phyloP scores from a whole-genome alignment of 805 yeast genomes.

The Candida hungchunana region DNA sequence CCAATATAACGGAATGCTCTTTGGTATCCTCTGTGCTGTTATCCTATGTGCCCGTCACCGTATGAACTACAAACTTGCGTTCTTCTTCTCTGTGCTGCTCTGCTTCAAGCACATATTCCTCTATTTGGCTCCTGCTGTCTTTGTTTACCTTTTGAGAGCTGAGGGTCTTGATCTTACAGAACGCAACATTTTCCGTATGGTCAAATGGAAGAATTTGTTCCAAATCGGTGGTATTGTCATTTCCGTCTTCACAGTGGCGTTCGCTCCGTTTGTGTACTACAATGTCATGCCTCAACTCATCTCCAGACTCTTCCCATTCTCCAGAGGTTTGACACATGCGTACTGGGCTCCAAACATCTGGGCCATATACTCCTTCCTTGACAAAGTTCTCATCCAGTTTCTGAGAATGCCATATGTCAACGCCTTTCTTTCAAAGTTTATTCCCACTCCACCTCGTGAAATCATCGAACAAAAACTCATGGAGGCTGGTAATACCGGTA shows the following conservation, averaged over 20 bases:
- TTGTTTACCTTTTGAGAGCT: constrained; percentile 67
- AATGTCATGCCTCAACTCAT: constrained; percentile 61
- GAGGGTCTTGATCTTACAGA: constrained; percentile 51
- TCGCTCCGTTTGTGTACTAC: constrained; percentile 66
- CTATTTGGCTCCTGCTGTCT: constrained; percentile 92
- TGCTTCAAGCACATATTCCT: constrained; percentile 94
- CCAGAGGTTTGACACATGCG: constrained; percentile 94
- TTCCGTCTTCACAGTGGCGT: constrained; percentile 59
- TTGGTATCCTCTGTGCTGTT: constrained; percentile 74
- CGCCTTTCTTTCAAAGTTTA: constrained; percentile 32
- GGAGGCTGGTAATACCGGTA: constrained; percentile 41
- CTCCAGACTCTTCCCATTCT: constrained; percentile 80
- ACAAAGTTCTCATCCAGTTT: constrained; percentile 57
- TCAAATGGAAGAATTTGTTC: constrained; percentile 53
- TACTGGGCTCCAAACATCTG: constrained; percentile 99
- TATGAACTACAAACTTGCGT: constrained; percentile 55
- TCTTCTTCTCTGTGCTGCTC: constrained; percentile 67
- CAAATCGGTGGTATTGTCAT: constrained; percentile 64
- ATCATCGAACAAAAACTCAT: constrained; percentile 28
- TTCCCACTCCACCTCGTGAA: constrained; percentile 30
- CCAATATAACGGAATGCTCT: constrained; percentile 93
- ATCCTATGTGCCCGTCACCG: constrained; percentile 64
- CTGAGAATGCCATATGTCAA: constrained; percentile 37
- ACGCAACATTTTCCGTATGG: constrained; percentile 30
- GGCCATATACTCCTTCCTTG: constrained; percentile 88